A percentile compares a stretch with the other conserved stretches of the same genome.
Conservation (phyloP, 306 rosid species). For the Styphnolobium japonicum region DNA sequence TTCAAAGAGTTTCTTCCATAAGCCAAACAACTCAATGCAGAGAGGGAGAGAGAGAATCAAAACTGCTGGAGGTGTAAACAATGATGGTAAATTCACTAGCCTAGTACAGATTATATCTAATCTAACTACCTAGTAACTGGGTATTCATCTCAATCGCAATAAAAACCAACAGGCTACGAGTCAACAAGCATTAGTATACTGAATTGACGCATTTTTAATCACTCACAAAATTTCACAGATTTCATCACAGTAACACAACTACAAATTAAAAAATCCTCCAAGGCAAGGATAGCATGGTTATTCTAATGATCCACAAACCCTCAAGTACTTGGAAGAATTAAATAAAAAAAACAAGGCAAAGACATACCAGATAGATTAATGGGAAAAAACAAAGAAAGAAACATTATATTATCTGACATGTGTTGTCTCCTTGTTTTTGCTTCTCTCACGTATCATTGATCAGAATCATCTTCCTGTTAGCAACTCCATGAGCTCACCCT, state of each 20-base stretch:
- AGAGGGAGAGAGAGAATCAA: not conserved
- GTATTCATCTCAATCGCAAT: not conserved
- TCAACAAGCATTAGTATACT: not conserved
- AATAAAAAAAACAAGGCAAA: not conserved
- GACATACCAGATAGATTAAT: not conserved
- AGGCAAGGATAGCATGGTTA: slow-evolving; percentile 21
- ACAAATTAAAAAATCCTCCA: not conserved
- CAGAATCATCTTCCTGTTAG: slow-evolving; percentile 44
- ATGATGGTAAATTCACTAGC: not conserved
- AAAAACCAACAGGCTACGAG: too few relatives aligned
- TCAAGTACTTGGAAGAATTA: slow-evolving; percentile 17
- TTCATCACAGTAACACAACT: slow-evolving; percentile 7
- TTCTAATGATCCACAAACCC: slow-evolving; percentile 20
- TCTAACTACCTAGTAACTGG: too few relatives aligned
- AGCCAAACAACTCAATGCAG: not conserved
- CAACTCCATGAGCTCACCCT: slow-evolving; percentile 67
- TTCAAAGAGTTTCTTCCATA: not conserved
- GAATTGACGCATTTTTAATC: too few relatives aligned
- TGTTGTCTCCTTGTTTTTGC: slow-evolving; percentile 8
- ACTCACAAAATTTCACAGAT: not conserved
- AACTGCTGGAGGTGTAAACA: not conserved
- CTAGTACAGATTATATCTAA: not conserved
- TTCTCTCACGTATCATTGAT: not conserved
- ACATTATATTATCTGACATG: not conserved
- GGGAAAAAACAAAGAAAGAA: not conserved